These are phyloP conservation scores for Pharus latifolius DNA, from an alignment of 176 grass and related monocot species.

Conservation along the genomic window DNA sequence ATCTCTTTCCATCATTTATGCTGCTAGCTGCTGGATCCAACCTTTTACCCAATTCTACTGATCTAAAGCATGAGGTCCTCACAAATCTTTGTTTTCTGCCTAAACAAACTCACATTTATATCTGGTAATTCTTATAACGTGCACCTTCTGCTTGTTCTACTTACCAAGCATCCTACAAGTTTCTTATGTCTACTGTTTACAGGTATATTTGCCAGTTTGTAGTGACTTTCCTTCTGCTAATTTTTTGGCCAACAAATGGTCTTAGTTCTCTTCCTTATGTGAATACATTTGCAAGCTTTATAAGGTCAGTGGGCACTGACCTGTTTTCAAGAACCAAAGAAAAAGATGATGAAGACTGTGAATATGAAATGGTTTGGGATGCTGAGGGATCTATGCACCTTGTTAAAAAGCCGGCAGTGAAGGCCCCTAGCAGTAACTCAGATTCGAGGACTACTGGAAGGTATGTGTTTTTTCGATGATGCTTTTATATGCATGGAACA, in stretches of 20 bases:
- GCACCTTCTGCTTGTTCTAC: neutral
- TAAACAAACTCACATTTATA: conserved; percentile 88
- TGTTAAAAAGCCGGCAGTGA: conserved; percentile 46
- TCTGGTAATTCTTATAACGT: conserved; percentile 42
- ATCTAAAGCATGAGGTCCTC: conserved; percentile 35
- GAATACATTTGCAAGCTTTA: conserved; percentile 33
- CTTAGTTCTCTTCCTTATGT: conserved; percentile 43
- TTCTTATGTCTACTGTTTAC: conserved; percentile 24
- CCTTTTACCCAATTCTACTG: conserved; percentile 48
- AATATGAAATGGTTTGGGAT: conserved; percentile 95
- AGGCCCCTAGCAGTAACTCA: conserved; percentile 12
- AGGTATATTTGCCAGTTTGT: conserved; percentile 81
- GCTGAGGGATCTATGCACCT: conserved; percentile 90
- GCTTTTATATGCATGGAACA: neutral
- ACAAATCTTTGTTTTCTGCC: conserved; percentile 86
- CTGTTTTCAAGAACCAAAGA: conserved; percentile 65
- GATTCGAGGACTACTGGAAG: conserved; percentile 36
- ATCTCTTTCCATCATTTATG: conserved; percentile 98
- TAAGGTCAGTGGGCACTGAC: conserved; percentile 45
- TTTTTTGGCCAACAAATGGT: conserved; percentile 83
- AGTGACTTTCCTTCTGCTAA: conserved; percentile 56
- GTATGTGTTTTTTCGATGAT: conserved; percentile 21
- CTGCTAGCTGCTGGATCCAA: conserved; percentile 53
- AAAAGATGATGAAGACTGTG: conserved; percentile 74
- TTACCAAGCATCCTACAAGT: neutral